Conservation (phyloP, 2,329 filamentous ascomycete species). For the Exophiala viscosa region DNA sequence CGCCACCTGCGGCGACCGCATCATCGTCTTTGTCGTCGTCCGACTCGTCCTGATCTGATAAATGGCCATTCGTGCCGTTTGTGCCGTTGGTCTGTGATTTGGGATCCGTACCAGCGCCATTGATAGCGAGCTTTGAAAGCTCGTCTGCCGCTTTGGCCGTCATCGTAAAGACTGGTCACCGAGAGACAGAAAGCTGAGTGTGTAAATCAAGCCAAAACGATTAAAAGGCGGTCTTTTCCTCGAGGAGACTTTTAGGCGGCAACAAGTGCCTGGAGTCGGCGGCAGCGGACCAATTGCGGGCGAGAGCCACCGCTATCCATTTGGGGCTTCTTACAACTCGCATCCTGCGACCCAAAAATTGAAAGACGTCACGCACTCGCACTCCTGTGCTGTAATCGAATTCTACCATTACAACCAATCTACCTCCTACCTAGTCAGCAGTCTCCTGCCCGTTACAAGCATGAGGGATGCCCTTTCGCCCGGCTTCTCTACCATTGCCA, state of each 20-base stretch:
- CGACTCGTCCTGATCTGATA: constrained; percentile 49
- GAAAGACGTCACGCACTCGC: constrained; percentile 11
- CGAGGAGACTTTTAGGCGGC: neutral
- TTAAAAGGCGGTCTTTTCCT: neutral
- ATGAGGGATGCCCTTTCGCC: constrained; percentile 29
- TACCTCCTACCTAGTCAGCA: neutral
- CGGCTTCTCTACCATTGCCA: constrained; percentile 6
- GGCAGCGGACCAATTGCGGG: constrained; percentile 8
- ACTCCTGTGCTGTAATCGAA: neutral
- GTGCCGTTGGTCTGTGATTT: constrained; percentile 27
- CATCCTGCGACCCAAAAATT: neutral
- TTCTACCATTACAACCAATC: neutral
- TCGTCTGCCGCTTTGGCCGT: constrained; percentile 28
- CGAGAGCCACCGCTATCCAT: neutral
- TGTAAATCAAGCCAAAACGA: neutral
- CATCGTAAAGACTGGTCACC: constrained; percentile 10
- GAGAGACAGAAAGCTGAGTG: neutral
- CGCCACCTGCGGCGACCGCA: constrained; percentile 38
- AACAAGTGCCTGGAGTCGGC: neutral
- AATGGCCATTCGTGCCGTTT: constrained; percentile 42
- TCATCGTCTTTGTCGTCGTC: constrained; percentile 54
- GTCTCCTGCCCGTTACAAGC: constrained; percentile 7
- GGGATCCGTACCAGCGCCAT: constrained; percentile 33
- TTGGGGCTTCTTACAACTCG: neutral
- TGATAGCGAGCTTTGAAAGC: constrained; percentile 30